Evolutionary conservation across 257 asterid species (phyloP).

Genomic region (Solanum habrochaites): DNA sequence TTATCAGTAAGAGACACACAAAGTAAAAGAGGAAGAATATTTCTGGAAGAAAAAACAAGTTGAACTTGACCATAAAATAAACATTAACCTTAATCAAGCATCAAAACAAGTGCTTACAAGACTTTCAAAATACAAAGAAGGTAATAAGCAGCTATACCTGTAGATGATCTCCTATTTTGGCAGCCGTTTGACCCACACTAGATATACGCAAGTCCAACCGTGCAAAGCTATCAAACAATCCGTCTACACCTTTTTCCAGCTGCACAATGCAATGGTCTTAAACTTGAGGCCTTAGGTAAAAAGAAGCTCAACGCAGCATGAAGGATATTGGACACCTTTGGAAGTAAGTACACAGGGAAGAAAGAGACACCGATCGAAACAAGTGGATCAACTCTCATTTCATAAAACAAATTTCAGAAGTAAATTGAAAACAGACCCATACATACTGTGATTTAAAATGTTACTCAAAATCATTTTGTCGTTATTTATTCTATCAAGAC

Average conservation of each 20-base stretch:
- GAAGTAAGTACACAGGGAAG: not conserved
- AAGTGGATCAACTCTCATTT: not conserved
- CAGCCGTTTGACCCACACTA: conserved; percentile 99
- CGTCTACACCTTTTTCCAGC: conserved; percentile 99
- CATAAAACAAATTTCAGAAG: not conserved
- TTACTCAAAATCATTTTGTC: not conserved
- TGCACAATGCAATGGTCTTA: conserved; percentile 18
- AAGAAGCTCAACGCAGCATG: not conserved
- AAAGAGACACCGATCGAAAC: not conserved
- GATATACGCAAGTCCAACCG: conserved; percentile 95
- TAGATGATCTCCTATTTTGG: conserved; percentile 96
- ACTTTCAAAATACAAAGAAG: not conserved
- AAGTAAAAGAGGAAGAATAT: not conserved
- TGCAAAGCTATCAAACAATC: conserved; percentile 87
- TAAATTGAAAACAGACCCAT: not conserved
- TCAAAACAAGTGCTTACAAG: not conserved
- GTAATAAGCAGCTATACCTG: conserved; percentile 34
- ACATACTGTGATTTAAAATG: not conserved
- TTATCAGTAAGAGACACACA: not conserved
- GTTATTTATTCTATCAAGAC: not conserved
- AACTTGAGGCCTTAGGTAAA: not conserved
- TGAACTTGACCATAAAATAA: not conserved
- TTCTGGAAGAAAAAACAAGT: not conserved
- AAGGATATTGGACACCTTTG: not conserved
- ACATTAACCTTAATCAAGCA: not conserved